phyloP scores from a whole-genome alignment of 306 rosid species.

The Inga leiocalycina region DNA sequence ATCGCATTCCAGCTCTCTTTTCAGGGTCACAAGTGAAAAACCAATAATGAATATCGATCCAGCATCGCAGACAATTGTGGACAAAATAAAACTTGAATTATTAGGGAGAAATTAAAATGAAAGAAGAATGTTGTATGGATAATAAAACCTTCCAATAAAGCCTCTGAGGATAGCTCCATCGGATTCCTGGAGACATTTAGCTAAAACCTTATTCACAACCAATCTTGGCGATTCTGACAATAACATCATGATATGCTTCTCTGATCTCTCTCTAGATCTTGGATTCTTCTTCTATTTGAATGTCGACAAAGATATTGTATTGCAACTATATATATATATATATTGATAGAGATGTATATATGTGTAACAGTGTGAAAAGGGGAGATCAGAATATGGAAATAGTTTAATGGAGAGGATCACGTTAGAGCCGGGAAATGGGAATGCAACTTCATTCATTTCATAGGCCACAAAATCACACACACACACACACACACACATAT shows the following conservation, averaged over 20 bases:
- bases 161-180: constrained; percentile 57
- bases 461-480: neutral
- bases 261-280: neutral
- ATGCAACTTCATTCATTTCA: neutral
- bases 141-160: constrained; percentile 50
- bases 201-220: constrained; percentile 56
- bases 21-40: constrained; percentile 16
- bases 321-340: neutral
- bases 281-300: neutral
- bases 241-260: neutral
- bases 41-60: neutral
- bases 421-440: neutral
- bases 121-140: neutral
- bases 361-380: neutral
- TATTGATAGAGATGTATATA: neutral
- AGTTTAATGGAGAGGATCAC: neutral
- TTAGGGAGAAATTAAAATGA: neutral
- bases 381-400: neutral
- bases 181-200: constrained; percentile 50
- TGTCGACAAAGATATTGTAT: neutral
- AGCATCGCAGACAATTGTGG: neutral
- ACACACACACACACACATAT: too few relatives aligned
- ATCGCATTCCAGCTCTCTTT: constrained; percentile 51
- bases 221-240: constrained; percentile 42
- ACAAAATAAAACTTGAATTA: neutral